These are phyloP conservation scores for Citrus australasica DNA, from an alignment of 345 rosid species.

Conservation along the genomic window DNA sequence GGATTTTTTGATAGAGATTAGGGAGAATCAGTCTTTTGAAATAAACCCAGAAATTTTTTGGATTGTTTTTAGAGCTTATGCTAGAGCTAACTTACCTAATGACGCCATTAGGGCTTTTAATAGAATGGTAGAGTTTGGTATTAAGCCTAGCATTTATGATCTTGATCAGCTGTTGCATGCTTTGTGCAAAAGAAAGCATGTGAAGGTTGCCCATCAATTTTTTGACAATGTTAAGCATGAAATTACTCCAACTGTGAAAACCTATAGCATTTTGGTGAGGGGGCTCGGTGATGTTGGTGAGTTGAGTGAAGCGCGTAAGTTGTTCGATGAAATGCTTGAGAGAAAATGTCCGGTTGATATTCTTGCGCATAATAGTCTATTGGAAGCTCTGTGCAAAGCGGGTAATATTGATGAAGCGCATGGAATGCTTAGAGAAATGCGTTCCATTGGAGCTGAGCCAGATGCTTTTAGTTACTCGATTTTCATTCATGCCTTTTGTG, in stretches of 20 bases:
- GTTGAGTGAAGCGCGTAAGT: constrained; percentile 36
- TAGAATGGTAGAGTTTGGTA: constrained; percentile 80
- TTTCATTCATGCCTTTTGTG: constrained; percentile 68
- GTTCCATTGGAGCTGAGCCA: constrained; percentile 44
- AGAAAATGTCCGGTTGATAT: constrained; percentile 43
- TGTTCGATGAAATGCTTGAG: constrained; percentile 78
- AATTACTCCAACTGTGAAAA: constrained; percentile 41
- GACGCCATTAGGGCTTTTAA: constrained; percentile 73
- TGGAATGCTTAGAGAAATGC: constrained; percentile 55
- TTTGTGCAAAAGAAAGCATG: constrained; percentile 66
- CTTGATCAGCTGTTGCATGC: constrained; percentile 58
- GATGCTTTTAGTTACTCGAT: constrained; percentile 64
- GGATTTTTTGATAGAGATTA: constrained; percentile 72
- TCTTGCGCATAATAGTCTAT: constrained; percentile 62
- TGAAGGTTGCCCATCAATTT: constrained; percentile 51
- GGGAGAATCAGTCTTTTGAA: constrained; percentile 42
- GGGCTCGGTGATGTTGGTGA: constrained; percentile 64
- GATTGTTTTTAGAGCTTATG: constrained; percentile 72
- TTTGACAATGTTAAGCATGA: constrained; percentile 43
- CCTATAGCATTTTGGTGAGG: constrained; percentile 58
- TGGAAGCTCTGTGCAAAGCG: constrained; percentile 66
- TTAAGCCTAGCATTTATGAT: constrained; percentile 57
- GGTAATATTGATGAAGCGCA: constrained; percentile 63
- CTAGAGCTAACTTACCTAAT: constrained; percentile 62
- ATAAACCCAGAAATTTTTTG: constrained; percentile 53